These are phyloP conservation scores for Bruguiera hainesii DNA, from an alignment of 441 rosid genomes.

Conservation along the genomic window DNA sequence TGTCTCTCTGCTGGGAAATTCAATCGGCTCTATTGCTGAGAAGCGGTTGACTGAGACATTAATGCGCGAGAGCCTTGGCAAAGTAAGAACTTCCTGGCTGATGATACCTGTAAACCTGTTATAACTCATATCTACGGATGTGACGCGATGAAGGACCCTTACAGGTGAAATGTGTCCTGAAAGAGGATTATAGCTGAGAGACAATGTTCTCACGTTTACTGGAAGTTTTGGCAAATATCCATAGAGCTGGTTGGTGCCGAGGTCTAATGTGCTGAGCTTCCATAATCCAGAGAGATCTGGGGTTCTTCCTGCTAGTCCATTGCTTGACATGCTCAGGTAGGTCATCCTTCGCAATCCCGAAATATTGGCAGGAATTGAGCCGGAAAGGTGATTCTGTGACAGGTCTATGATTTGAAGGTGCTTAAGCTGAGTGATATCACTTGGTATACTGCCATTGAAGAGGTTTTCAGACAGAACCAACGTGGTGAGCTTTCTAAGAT, in stretches of 20 bases:
- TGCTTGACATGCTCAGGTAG: conserved; percentile 34
- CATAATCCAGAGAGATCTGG: conserved; percentile 46
- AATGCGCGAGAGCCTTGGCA: conserved; percentile 22
- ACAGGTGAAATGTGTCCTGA: conserved; percentile 37
- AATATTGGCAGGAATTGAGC: conserved; percentile 37
- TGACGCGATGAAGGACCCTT: conserved; percentile 31
- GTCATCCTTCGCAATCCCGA: conserved; percentile 39
- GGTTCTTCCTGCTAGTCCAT: conserved; percentile 43
- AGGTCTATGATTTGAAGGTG: conserved; percentile 38
- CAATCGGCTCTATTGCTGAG: conserved; percentile 17
- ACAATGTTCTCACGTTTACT: conserved; percentile 30
- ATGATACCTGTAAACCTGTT: conserved; percentile 46
- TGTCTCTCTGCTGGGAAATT: conserved; percentile 21
- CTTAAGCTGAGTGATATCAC: conserved; percentile 30
- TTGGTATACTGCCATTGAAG: conserved; percentile 46
- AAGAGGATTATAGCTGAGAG: conserved; percentile 32
- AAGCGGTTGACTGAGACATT: conserved; percentile 31
- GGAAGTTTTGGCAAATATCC: conserved; percentile 50
- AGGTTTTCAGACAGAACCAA: conserved; percentile 35
- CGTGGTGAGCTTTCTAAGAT: conserved; percentile 40
- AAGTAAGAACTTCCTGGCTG: conserved; percentile 17
- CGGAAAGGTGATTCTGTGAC: conserved; percentile 44
- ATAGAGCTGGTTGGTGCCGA: conserved; percentile 37
- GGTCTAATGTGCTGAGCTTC: conserved; percentile 46
- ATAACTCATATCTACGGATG: conserved; percentile 35